phyloP scores from a whole-genome alignment of 176 grass and related monocot genomes.

The Phragmites australis region DNA sequence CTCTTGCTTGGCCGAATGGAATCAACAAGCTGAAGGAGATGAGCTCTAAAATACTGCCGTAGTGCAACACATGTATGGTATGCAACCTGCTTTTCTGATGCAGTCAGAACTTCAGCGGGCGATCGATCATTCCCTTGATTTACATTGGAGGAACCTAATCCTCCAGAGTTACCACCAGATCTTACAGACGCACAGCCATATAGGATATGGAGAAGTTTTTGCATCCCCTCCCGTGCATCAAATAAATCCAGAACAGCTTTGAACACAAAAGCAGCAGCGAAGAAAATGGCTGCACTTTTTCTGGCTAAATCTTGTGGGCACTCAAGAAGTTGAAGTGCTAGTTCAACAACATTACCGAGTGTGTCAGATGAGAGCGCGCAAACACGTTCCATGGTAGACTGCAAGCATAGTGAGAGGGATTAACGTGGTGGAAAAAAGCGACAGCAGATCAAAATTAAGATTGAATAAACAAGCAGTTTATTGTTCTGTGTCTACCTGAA shows the following conservation, averaged over 20 bases:
- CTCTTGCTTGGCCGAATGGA: slow-evolving; percentile 91
- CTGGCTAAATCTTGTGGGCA: slow-evolving; percentile 83
- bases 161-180: slow-evolving; percentile 67
- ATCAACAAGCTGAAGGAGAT: slow-evolving; percentile 89
- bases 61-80: slow-evolving; percentile 96
- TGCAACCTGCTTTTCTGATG: slow-evolving; percentile 92
- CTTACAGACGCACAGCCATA: slow-evolving; percentile 71
- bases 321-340: slow-evolving; percentile 85
- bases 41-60: slow-evolving; percentile 90
- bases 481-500: slow-evolving; percentile 61
- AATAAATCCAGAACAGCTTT: slow-evolving; percentile 93
- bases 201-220: slow-evolving; percentile 83
- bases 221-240: slow-evolving; percentile 80
- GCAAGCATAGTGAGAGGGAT: slow-evolving; percentile 35
- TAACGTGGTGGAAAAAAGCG: not conserved
- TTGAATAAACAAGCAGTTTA: not conserved
- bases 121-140: slow-evolving; percentile 62
- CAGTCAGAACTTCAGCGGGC: slow-evolving; percentile 65
- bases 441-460: slow-evolving; percentile 1
- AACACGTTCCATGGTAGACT: slow-evolving; percentile 96
- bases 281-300: slow-evolving; percentile 91
- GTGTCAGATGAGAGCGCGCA: slow-evolving; percentile 72
- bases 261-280: slow-evolving; percentile 94
- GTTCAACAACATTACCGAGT: slow-evolving; percentile 80
- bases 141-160: slow-evolving; percentile 57